These are phyloP conservation scores for Diplodia seriata DNA, from an alignment of 2,329 filamentous ascomycete species.

Conservation along the genomic window DNA sequence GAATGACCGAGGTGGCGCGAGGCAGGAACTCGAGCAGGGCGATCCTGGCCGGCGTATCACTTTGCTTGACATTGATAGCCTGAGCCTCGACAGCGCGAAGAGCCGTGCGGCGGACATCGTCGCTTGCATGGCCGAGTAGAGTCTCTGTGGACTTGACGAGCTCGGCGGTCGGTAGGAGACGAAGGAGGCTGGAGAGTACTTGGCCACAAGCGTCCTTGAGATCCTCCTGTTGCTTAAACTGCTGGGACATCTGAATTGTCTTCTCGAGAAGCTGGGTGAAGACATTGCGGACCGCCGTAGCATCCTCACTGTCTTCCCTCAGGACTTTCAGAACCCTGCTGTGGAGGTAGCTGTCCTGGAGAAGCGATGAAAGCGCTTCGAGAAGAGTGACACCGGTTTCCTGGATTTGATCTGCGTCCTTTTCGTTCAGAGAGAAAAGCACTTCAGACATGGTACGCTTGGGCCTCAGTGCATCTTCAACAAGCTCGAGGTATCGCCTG, in stretches of 20 bases:
- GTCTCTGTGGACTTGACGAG: conserved; percentile 88
- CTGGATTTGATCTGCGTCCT: conserved; percentile 47
- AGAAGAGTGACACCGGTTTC: conserved; percentile 49
- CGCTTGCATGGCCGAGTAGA: conserved; percentile 76
- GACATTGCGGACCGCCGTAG: conserved; percentile 40
- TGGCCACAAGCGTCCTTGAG: conserved; percentile 62
- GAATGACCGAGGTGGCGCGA: conserved; percentile 77
- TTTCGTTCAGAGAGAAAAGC: conserved; percentile 69
- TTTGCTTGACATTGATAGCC: conserved; percentile 74
- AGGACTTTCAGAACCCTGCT: conserved; percentile 44
- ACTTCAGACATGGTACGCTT: conserved; percentile 76
- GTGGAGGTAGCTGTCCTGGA: conserved; percentile 44
- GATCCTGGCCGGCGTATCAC: conserved; percentile 70
- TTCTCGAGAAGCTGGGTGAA: conserved; percentile 51
- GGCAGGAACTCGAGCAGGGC: conserved; percentile 81
- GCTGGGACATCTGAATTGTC: conserved; percentile 65
- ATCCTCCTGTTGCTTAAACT: conserved; percentile 56
- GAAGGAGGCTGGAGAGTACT: conserved; percentile 79
- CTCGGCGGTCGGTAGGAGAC: conserved; percentile 83
- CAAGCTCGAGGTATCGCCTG: conserved; percentile 76
- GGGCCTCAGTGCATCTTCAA: conserved; percentile 75
- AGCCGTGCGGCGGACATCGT: conserved; percentile 78
- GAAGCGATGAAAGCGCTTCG: conserved; percentile 48
- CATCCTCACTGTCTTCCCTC: conserved; percentile 39
- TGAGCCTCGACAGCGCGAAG: conserved; percentile 74